Percentiles rank a stretch among this genome's conserved stretches.
Evolutionary conservation across 108 stramenopile species (phyloP).

Genomic region (Cyclotella atomus): DNA sequence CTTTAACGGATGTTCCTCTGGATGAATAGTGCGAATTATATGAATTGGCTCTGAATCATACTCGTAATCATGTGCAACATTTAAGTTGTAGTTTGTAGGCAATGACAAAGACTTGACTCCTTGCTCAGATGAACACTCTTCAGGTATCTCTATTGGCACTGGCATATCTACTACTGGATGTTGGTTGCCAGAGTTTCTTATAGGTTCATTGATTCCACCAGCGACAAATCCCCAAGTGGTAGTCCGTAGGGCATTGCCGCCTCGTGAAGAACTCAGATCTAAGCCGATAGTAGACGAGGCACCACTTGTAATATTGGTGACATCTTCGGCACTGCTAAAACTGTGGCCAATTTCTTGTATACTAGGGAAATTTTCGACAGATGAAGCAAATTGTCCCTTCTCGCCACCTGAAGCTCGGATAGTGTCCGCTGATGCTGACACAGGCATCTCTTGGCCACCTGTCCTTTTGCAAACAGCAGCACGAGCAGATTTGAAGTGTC

Average conservation of each 20-base stretch:
- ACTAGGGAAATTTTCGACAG: not conserved
- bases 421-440: constrained; percentile 29
- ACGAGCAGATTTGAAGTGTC: constrained; percentile 2
- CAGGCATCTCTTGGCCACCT: constrained; percentile 1
- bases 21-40: constrained; percentile 45
- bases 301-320: not conserved
- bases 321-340: constrained; percentile 1
- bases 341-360: not conserved
- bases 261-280: constrained; percentile 43
- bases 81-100: not conserved
- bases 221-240: constrained; percentile 4
- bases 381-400: not conserved
- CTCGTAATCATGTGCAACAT: constrained; percentile 16
- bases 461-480: not conserved
- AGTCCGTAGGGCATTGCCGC: not conserved
- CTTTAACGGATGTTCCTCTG: constrained; percentile 50
- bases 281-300: constrained; percentile 25
- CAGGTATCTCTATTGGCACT: not conserved
- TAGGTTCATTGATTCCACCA: constrained; percentile 6
- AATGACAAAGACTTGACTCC: not conserved
- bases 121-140: not conserved
- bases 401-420: constrained; percentile 31
- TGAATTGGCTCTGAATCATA: constrained; percentile 46
- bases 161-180: not conserved
- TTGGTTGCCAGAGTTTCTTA: not conserved